Evolutionary conservation across 768 basidiomycete species (phyloP), one percentile per base, ranked within the genome.

Genomic region (Kockovaella imperatae): DNA sequence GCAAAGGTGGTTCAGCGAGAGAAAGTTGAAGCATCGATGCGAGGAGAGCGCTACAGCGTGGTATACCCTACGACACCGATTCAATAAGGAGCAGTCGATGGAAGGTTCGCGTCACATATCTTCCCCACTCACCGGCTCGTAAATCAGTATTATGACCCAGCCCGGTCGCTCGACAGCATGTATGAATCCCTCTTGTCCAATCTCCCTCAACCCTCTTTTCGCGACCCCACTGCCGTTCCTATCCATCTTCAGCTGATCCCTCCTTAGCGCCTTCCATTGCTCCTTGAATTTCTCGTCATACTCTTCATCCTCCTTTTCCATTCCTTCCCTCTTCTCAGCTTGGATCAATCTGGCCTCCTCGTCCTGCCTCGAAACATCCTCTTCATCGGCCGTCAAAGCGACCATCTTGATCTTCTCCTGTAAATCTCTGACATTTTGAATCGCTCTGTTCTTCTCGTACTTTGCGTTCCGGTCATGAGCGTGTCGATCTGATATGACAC

Each of bases 131-230:
- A 69, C 67, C 43, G 60, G 59, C 40, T 69, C 67, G 47, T 67
- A 67, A 20, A 69, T 56, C n/a, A 69, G 43, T 0, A 69, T 56
- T 25, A 62, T 51, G 1, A 63, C 67, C 64, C 64, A 69, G 6
- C 67, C 67, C n/a, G 30, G 34, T 41, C 56, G 49, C 51, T 69
- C 67, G 5, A 69, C 60, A 21, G 62, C 64, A n/a, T 38, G 31
- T 2, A 69, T 29, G 26, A 64, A 65, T 11, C 60, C 63, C 17
- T 60, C 58, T 32, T 50, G 50, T 1, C 62, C 67, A 5, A 69
- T 43, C 28, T 69, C 64, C 34, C 51, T 57, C 53, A 69, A 34
- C 24, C 62, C 61, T 0, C 52, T 53, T 34, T 53, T 54, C 29
- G 47, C 42, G 7, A 46, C 13, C 15, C 28, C 41, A 31, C n/a